These are phyloP conservation scores for Luffa acutangula DNA, from an alignment of 306 rosid genomes.

Conservation along the genomic window DNA sequence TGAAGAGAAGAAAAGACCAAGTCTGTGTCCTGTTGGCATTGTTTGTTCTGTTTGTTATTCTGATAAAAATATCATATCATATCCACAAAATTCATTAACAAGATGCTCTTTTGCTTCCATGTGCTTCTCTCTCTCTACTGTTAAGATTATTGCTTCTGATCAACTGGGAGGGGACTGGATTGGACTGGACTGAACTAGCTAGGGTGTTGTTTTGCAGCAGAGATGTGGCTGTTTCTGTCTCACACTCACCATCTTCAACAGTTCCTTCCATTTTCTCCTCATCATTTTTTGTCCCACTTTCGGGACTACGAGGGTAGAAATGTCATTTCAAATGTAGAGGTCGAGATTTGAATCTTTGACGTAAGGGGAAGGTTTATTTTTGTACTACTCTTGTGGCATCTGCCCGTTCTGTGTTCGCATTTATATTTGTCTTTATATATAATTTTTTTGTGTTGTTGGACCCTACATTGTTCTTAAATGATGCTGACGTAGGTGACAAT, in stretches of 20 bases:
- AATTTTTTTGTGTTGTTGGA: not conserved
- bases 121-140: too few species aligned
- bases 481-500: too few species aligned
- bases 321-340: not conserved
- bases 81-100: not conserved
- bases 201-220: not conserved
- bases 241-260: not conserved
- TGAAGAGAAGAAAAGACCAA: not conserved
- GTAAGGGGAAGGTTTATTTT: not conserved
- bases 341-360: not conserved
- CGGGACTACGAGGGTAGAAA: not conserved
- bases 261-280: not conserved
- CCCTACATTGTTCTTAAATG: not conserved
- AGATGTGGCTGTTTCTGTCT: not conserved
- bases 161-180: too few species aligned
- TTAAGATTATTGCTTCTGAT: too few species aligned
- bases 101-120: too few species aligned
- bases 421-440: too few species aligned
- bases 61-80: not conserved
- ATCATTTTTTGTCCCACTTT: not conserved
- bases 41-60: not conserved
- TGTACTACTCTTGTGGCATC: not conserved
- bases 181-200: not conserved
- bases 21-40: not conserved
- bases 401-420: not conserved